Percentiles rank a stretch among this genome's conserved stretches.
These are phyloP conservation scores for Coemansia sp. DNA, from an alignment of 192 early-diverging fungal species.

Conservation along the genomic window DNA sequence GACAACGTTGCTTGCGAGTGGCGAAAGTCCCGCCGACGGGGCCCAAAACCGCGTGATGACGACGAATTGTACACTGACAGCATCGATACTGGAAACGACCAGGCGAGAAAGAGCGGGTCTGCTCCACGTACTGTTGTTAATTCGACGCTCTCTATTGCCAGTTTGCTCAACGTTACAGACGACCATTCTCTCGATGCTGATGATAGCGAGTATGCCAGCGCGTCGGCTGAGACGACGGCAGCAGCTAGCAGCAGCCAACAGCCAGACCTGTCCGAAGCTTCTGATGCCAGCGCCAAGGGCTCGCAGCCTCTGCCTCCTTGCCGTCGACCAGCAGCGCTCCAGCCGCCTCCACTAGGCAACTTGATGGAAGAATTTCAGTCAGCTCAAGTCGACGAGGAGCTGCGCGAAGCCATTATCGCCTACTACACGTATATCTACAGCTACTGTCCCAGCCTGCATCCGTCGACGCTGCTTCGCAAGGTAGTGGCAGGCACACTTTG, in stretches of 20 bases:
- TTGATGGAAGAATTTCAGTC: constrained; percentile 20
- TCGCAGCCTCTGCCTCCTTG: constrained; percentile 9
- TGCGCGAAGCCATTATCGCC: constrained; percentile 27
- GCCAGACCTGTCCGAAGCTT: not conserved
- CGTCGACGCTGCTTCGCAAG: constrained; percentile 39
- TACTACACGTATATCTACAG: constrained; percentile 44
- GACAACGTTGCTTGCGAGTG: constrained; percentile 34
- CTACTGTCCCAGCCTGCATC: constrained; percentile 37
- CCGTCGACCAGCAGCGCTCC: constrained; percentile 11
- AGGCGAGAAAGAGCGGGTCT: not conserved
- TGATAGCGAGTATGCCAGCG: not conserved
- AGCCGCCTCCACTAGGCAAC: constrained; percentile 5
- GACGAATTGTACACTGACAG: not conserved
- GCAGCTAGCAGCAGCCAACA: not conserved
- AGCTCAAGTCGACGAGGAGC: constrained; percentile 4
- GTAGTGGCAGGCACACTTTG: constrained; percentile 19
- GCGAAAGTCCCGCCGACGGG: constrained; percentile 35
- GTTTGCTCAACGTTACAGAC: constrained; percentile 28
- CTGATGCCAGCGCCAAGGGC: not conserved
- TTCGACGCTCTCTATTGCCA: constrained; percentile 20
- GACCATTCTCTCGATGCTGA: not conserved
- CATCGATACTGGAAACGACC: not conserved
- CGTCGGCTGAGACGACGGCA: not conserved
- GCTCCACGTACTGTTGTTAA: not conserved
- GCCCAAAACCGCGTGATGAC: constrained; percentile 24